These are phyloP conservation scores for Kwoniella dendrophila DNA, from an alignment of 768 basidiomycete genomes.

Conservation along the genomic window DNA sequence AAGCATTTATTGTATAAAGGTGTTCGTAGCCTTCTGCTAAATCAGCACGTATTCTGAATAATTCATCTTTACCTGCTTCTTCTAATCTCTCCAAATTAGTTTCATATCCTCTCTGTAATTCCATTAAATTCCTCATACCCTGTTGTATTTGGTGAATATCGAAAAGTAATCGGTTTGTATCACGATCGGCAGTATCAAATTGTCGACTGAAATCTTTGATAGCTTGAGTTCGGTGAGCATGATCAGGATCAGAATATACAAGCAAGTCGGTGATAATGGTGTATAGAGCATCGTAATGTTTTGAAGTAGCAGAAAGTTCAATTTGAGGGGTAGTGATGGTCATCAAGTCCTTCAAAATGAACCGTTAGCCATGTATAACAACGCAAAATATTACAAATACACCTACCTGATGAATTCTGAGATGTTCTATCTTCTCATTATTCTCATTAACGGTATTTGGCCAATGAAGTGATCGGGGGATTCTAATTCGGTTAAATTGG, in stretches of 20 bases:
- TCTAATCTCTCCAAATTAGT: slow-evolving; percentile 54
- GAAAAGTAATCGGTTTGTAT: slow-evolving; percentile 33
- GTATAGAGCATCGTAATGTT: slow-evolving; percentile 81
- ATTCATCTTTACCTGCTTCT: slow-evolving; percentile 60
- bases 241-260: slow-evolving; percentile 84
- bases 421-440: slow-evolving; percentile 59
- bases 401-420: slow-evolving; percentile 68
- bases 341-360: slow-evolving; percentile 70
- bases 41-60: slow-evolving; percentile 72
- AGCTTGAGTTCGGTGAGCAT: slow-evolving; percentile 74
- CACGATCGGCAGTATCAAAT: slow-evolving; percentile 64
- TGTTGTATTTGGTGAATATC: slow-evolving; percentile 63
- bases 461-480: slow-evolving; percentile 60
- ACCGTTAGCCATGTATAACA: background rate
- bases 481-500: slow-evolving; percentile 87
- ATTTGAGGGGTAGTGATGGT: slow-evolving; percentile 80
- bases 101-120: slow-evolving; percentile 55
- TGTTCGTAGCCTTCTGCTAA: slow-evolving; percentile 73
- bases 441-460: slow-evolving; percentile 43
- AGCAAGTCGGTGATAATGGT: slow-evolving; percentile 82
- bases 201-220: slow-evolving; percentile 80
- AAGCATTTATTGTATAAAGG: slow-evolving; percentile 81
- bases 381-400: background rate
- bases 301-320: slow-evolving; percentile 78
- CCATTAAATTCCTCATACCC: slow-evolving; percentile 65